Percentiles rank a stretch among this genome's conserved stretches.
Conservation (phyloP, 1,284 basidiomycete genomes). For the Erythrobasidium hasegawianum region DNA sequence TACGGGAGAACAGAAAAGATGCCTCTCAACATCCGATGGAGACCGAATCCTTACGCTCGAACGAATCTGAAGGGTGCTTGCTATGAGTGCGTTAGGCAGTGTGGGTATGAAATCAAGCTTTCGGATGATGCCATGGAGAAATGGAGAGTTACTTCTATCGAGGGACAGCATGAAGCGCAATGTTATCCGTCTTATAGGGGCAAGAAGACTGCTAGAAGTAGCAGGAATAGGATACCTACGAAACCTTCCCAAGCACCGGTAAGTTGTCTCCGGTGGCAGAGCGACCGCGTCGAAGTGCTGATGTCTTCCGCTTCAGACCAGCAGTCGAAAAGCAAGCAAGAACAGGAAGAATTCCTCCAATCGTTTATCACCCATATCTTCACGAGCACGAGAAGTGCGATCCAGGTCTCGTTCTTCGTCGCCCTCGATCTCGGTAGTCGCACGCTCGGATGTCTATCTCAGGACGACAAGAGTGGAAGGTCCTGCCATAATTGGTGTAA, state of each 20-base stretch:
- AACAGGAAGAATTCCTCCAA: neutral
- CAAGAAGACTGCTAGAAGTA: neutral
- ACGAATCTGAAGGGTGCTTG: slow-evolving; percentile 5
- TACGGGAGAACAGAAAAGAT: neutral
- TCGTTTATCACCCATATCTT: neutral
- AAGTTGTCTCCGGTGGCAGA: no score
- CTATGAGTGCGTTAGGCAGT: slow-evolving; percentile 19
- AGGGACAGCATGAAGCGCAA: neutral
- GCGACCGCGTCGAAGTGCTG: no score
- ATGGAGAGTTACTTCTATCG: neutral
- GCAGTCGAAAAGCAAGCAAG: neutral
- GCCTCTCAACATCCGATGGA: slow-evolving; percentile 22
- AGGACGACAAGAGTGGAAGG: neutral
- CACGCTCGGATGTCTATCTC: slow-evolving; percentile 14
- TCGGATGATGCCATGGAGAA: slow-evolving; percentile 18
- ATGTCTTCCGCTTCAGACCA: no score
- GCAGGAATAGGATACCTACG: neutral
- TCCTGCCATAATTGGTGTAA: neutral
- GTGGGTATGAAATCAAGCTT: slow-evolving; percentile 23
- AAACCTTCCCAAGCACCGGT: neutral
- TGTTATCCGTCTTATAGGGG: neutral
- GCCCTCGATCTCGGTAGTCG: slow-evolving; percentile 12
- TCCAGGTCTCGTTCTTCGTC: slow-evolving; percentile 20
- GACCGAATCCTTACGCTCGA: neutral
- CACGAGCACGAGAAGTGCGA: neutral